phyloP scores from a whole-genome alignment of 768 basidiomycete genomes.

The Termitomyces sp. region DNA sequence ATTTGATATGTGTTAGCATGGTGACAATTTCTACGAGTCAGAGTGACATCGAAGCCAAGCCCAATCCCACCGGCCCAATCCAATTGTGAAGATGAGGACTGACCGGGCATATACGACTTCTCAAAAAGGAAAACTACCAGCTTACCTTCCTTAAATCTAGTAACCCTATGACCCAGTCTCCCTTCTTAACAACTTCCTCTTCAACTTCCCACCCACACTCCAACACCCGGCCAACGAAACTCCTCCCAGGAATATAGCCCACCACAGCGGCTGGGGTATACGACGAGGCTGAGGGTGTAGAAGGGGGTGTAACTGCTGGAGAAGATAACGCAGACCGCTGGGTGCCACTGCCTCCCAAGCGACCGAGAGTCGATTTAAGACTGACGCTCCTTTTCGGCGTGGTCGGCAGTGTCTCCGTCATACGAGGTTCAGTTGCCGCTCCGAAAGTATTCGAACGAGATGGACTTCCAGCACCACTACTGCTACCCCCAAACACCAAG shows the following conservation, averaged over 20 bases:
- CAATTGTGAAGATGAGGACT: neutral
- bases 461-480: slow-evolving; percentile 2
- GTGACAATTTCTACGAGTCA: neutral
- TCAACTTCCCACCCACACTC: slow-evolving; percentile 81
- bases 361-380: slow-evolving; percentile 17
- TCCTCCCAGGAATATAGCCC: slow-evolving; percentile 84
- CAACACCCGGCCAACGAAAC: slow-evolving; percentile 80
- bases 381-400: slow-evolving; percentile 17
- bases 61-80: neutral
- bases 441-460: neutral
- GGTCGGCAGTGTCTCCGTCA: slow-evolving; percentile 2
- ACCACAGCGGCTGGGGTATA: slow-evolving; percentile 29
- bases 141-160: slow-evolving; percentile 77
- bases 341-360: slow-evolving; percentile 8
- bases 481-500: slow-evolving; percentile 43
- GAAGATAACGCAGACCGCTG: slow-evolving; percentile 3
- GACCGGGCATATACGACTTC: neutral
- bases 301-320: neutral
- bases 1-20: slow-evolving; percentile 16
- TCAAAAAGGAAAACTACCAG: neutral
- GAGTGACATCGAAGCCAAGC: neutral
- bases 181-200: slow-evolving; percentile 61
- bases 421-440: neutral
- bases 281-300: neutral
- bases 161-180: slow-evolving; percentile 87